phyloP scores from a whole-genome alignment of 805 yeast genomes.

The Clavispora carvajalis region DNA sequence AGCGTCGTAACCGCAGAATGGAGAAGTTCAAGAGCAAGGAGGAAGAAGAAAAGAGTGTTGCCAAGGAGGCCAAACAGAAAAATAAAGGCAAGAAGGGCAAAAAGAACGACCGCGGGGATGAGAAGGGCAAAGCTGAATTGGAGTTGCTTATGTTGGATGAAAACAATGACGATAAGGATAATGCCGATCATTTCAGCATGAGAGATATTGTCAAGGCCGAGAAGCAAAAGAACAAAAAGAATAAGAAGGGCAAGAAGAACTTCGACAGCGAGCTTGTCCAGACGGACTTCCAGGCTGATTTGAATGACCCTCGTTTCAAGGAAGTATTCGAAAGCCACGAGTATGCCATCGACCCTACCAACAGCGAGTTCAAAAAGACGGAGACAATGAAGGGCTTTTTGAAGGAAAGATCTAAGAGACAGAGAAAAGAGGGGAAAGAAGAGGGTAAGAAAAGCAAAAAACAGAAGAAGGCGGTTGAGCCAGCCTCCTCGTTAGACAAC shows the following conservation, averaged over 20 bases:
- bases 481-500: conserved; percentile 11
- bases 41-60: conserved; percentile 48
- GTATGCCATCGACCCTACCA: conserved; percentile 91
- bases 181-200: conserved; percentile 67
- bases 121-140: conserved; percentile 52
- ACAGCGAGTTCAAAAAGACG: conserved; percentile 85
- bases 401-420: conserved; percentile 64
- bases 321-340: conserved; percentile 81
- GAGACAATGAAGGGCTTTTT: conserved; percentile 79
- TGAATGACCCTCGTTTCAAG: conserved; percentile 78
- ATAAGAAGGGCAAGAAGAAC: conserved; percentile 40
- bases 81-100: conserved; percentile 7
- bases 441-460: conserved; percentile 7
- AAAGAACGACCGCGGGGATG: conserved; percentile 9
- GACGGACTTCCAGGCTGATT: conserved; percentile 59
- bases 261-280: conserved; percentile 45
- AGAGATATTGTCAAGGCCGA: conserved; percentile 73
- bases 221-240: conserved; percentile 49
- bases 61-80: conserved; percentile 24
- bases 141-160: conserved; percentile 71
- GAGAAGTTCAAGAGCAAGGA: conserved; percentile 64
- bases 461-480: conserved; percentile 1
- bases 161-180: conserved; percentile 35
- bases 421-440: conserved; percentile 9
- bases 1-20: conserved; percentile 80